phyloP scores from a whole-genome alignment of 139 green algal species.

The Parachlorella kessleri region DNA sequence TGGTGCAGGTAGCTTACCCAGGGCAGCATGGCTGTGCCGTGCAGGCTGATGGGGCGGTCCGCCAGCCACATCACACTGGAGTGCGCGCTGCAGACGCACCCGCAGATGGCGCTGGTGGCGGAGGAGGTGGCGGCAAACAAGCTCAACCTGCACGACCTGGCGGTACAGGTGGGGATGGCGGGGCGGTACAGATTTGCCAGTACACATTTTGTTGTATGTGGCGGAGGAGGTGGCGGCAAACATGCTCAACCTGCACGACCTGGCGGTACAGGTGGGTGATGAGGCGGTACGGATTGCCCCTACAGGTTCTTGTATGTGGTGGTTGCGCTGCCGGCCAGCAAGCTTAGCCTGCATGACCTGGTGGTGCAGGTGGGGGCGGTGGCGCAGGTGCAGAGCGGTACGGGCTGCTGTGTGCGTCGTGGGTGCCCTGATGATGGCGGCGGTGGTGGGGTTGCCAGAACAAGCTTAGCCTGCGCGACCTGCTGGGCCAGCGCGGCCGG shows the following conservation, averaged over 20 bases:
- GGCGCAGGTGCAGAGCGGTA: background rate
- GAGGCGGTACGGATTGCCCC: background rate
- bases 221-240: constrained; percentile 52
- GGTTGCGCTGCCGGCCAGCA: too few relatives aligned
- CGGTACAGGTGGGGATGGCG: too few relatives aligned
- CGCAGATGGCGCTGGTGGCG: constrained; percentile 66
- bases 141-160: constrained; percentile 44
- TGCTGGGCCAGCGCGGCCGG: background rate
- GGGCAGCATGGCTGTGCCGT: background rate
- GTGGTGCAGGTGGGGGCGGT: background rate
- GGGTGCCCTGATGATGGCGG: background rate
- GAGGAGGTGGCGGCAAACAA: constrained; percentile 52
- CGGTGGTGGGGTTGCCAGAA: background rate
- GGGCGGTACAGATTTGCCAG: too few relatives aligned
- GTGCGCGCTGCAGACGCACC: constrained; percentile 67
- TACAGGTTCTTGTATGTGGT: background rate
- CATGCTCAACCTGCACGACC: constrained; percentile 34
- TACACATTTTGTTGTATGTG: background rate
- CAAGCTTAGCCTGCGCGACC: background rate
- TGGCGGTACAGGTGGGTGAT: constrained; percentile 11
- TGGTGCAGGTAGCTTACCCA: too few relatives aligned
- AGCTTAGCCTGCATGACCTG: too few relatives aligned
- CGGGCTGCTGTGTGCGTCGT: background rate
- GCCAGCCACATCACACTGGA: constrained; percentile 74
- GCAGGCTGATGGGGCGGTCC: constrained; percentile 58